These are phyloP conservation scores for Talaromyces atroroseus DNA, from an alignment of 2,329 filamentous ascomycete species.

Conservation along the genomic window DNA sequence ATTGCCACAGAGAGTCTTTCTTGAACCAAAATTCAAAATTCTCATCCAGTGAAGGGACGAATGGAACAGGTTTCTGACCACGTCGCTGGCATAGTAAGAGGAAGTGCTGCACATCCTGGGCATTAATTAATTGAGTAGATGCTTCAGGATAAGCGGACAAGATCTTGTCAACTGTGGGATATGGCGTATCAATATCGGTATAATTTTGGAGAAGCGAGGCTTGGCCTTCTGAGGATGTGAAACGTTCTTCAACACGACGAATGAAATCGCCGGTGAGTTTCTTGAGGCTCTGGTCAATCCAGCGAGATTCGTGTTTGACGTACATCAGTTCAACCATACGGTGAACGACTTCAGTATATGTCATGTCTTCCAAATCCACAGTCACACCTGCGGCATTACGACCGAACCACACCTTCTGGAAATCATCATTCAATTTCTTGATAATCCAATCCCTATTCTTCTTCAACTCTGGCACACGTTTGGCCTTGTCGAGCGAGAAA, in stretches of 20 bases:
- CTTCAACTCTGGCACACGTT: slow-evolving; percentile 79
- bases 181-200: slow-evolving; percentile 78
- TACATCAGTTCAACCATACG: slow-evolving; percentile 88
- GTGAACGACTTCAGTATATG: slow-evolving; percentile 79
- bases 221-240: slow-evolving; percentile 66
- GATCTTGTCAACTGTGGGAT: slow-evolving; percentile 69
- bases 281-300: slow-evolving; percentile 82
- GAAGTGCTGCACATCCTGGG: slow-evolving; percentile 97
- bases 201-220: slow-evolving; percentile 85
- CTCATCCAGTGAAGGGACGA: slow-evolving; percentile 90
- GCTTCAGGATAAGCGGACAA: slow-evolving; percentile 79
- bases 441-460: slow-evolving; percentile 89
- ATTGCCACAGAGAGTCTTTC: slow-evolving; percentile 99
- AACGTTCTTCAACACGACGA: slow-evolving; percentile 92
- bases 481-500: slow-evolving; percentile 91
- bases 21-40: slow-evolving; percentile 99
- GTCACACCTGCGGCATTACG: slow-evolving; percentile 73
- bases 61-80: slow-evolving; percentile 92
- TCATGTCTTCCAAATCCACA: slow-evolving; percentile 92
- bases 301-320: slow-evolving; percentile 81
- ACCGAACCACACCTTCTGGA: slow-evolving; percentile 96
- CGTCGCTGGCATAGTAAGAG: slow-evolving; percentile 84
- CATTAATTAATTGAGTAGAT: slow-evolving; percentile 87
- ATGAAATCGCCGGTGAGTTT: slow-evolving; percentile 91
- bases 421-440: slow-evolving; percentile 91